A percentile compares a stretch with the other conserved stretches of the same genome.
phyloP scores from a whole-genome alignment of 1,284 basidiomycete species.

The Exobasidium rhododendri region DNA sequence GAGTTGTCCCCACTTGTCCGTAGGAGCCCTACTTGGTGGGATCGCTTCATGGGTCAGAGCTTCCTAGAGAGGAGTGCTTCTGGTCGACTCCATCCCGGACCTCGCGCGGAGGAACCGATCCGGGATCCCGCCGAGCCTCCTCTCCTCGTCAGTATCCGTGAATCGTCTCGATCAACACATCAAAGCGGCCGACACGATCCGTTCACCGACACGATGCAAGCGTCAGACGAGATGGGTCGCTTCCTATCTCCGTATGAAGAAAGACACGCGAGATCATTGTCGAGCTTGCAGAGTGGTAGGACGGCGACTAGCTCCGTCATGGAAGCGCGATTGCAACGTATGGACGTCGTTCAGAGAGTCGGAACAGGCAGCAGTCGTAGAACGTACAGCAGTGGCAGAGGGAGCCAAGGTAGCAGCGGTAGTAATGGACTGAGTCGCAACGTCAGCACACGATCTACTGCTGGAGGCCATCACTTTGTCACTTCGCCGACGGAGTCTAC shows the following conservation, averaged over 20 bases:
- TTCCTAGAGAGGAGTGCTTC: slow-evolving; percentile 39
- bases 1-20: slow-evolving; percentile 20
- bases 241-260: background rate
- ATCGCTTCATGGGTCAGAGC: slow-evolving; percentile 38
- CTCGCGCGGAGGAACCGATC: slow-evolving; percentile 32
- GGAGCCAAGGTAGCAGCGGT: background rate
- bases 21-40: slow-evolving; percentile 46
- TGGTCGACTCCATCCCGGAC: slow-evolving; percentile 25
- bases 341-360: slow-evolving; percentile 46
- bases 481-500: slow-evolving; percentile 16
- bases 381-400: slow-evolving; percentile 21
- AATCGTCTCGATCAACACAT: slow-evolving; percentile 24
- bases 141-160: slow-evolving; percentile 25
- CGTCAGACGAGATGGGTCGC: slow-evolving; percentile 5
- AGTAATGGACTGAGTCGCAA: background rate
- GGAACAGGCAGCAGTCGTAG: slow-evolving; percentile 33
- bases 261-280: slow-evolving; percentile 25
- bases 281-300: slow-evolving; percentile 33
- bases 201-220: background rate
- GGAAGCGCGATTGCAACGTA: slow-evolving; percentile 30
- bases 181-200: slow-evolving; percentile 15
- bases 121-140: slow-evolving; percentile 41
- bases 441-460: background rate
- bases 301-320: slow-evolving; percentile 36
- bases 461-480: background rate